Percentiles rank a stretch among this genome's conserved stretches.
Conservation (phyloP, 1,139 yeast species). For the Diutina ranongensis region DNA sequence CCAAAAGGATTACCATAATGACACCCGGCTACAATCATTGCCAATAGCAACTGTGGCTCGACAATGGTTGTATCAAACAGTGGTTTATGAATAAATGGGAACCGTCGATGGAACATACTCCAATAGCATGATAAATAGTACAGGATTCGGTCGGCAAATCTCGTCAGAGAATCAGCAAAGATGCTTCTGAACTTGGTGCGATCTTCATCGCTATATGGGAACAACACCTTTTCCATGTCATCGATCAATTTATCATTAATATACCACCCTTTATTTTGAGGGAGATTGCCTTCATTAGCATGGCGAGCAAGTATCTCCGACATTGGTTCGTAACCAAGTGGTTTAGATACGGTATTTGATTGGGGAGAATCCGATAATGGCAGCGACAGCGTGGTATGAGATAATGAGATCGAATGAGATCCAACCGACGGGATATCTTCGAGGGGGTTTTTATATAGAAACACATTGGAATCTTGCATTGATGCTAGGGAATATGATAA, state of each 20-base stretch:
- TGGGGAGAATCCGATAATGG: not conserved
- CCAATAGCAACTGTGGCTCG: constrained; percentile 10
- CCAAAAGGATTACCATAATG: constrained; percentile 8
- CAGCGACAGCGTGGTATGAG: not conserved
- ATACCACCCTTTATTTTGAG: not conserved
- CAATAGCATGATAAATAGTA: constrained; percentile 11
- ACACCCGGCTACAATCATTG: constrained; percentile 11
- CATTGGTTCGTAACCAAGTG: not conserved
- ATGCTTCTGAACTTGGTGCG: not conserved
- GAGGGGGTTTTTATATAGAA: not conserved
- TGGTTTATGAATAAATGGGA: constrained; percentile 11
- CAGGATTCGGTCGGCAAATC: not conserved
- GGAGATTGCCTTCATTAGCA: not conserved
- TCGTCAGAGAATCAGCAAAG: not conserved
- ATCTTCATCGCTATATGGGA: not conserved
- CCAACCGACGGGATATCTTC: not conserved
- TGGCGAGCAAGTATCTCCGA: not conserved
- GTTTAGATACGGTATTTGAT: not conserved
- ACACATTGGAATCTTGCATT: not conserved
- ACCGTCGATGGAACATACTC: constrained; percentile 11
- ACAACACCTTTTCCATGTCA: not conserved
- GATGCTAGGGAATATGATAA: too few species aligned
- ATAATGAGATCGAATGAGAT: not conserved
- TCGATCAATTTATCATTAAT: not conserved
- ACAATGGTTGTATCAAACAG: constrained; percentile 10